Base-by-base conservation (phyloP, 768 basidiomycete species). In the Terana coerulea region DNA sequence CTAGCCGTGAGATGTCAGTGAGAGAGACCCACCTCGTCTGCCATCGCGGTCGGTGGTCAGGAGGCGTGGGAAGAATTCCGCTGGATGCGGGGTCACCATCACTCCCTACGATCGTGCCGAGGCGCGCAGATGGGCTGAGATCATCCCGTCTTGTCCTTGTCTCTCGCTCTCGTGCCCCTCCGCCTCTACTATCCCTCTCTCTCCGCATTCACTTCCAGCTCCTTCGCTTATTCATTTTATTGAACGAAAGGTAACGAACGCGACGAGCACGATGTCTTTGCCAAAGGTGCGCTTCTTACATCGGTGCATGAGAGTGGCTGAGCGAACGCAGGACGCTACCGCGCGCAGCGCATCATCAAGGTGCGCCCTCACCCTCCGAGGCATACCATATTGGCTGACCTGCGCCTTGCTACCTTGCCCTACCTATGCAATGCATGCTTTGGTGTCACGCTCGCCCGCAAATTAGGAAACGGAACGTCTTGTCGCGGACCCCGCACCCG, bases 401-500 rank as follows among this genome's bases (percentile, higher is more conserved):
- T n/a, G n/a, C n/a, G n/a, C n/a, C n/a, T n/a, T n/a, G n/a, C n/a
- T n/a, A n/a, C n/a, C n/a, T n/a, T n/a, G n/a, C n/a, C n/a, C n/a
- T n/a, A n/a, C n/a, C n/a, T n/a, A n/a, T n/a, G n/a, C n/a, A n/a
- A n/a, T n/a, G n/a, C n/a, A n/a, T n/a, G n/a, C n/a, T n/a, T n/a
- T n/a, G n/a, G n/a, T n/a, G n/a, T n/a, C n/a, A n/a, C n/a, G n/a
- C n/a, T n/a, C n/a, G n/a, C n/a, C n/a, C n/a, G n/a, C n/a, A n/a
- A n/a, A n/a, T n/a, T n/a, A 98, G 95, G 97, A 98, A 79, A 99
- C 97, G 29, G 95, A 98, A 69, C 82, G 97, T 28, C 86, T 99
- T 14, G 86, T 95, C 39, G 86, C 91, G 36, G 97, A 99, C 73
- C 94, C 95, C 17, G 95, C 95, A 2, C 97, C 97, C 19, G 97